Percentiles rank a stretch among this genome's conserved stretches.
These are phyloP conservation scores for Mucor circinelloides DNA, from an alignment of 371 early-diverging fungal genomes.

Conservation along the genomic window DNA sequence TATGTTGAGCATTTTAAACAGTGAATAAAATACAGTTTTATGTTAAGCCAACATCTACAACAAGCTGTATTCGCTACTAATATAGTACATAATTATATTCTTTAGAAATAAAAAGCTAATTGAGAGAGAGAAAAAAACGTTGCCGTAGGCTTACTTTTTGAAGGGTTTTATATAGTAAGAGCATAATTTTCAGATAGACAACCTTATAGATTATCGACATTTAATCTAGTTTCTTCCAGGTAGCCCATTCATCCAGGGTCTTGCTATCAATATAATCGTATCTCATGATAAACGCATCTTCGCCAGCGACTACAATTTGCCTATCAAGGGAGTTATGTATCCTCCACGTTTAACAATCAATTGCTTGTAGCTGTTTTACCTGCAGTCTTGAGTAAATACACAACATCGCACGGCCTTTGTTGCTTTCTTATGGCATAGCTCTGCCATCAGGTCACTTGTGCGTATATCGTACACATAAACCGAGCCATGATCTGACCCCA, in stretches of 20 bases:
- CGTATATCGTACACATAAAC: constrained; percentile 71
- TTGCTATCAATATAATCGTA: constrained; percentile 82
- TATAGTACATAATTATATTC: no score
- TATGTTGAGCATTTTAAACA: no score
- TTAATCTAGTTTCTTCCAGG: constrained; percentile 55
- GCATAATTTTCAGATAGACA: no score
- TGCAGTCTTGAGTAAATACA: constrained; percentile 75
- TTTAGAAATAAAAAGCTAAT: no score
- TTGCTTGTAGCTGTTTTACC: constrained; percentile 42
- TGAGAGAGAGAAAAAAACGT: no score
- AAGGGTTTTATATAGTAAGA: no score
- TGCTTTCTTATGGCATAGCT: constrained; percentile 77
- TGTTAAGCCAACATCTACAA: no score
- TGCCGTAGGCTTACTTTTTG: no score
- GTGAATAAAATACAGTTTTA: no score
- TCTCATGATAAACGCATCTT: constrained; percentile 83
- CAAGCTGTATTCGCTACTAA: no score
- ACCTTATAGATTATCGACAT: no score
- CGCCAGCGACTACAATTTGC: constrained; percentile 74
- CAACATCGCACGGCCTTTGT: constrained; percentile 80
- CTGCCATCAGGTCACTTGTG: constrained; percentile 64
- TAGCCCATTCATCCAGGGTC: constrained; percentile 73
- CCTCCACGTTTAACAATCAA: not conserved
- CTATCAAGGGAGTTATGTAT: constrained; percentile 40
- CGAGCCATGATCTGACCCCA: constrained; percentile 73